Conservation (phyloP, 1,284 basidiomycete species). For the Cutaneotrichosporon dermatis region DNA sequence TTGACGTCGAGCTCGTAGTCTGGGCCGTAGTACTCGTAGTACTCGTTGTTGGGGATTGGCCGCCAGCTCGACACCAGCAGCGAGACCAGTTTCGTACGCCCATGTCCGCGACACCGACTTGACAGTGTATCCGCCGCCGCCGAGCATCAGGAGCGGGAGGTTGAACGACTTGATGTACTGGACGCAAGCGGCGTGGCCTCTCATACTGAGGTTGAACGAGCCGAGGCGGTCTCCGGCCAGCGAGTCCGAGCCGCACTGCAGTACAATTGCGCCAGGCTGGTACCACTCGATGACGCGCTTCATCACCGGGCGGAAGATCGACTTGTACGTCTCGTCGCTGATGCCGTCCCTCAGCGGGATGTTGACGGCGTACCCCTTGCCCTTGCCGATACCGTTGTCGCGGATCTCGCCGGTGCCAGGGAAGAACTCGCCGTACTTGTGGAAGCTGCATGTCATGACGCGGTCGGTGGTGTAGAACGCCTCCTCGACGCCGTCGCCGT, state of each 20-base stretch:
- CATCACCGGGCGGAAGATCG: constrained; percentile 94
- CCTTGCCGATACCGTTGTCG: constrained; percentile 90
- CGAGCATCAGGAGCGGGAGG: constrained; percentile 84
- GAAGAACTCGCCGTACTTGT: constrained; percentile 99
- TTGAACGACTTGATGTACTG: constrained; percentile 96
- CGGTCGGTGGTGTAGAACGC: constrained; percentile 99
- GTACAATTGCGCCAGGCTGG: constrained; percentile 89
- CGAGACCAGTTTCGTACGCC: constrained; percentile 98
- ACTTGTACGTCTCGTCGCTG: constrained; percentile 91
- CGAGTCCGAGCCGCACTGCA: constrained; percentile 99
- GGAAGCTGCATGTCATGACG: constrained; percentile 97
- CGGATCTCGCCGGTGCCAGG: constrained; percentile 97
- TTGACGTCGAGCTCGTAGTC: constrained; percentile 97
- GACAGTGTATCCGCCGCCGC: constrained; percentile 98
- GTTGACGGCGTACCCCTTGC: constrained; percentile 90
- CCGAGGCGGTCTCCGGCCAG: constrained; percentile 96
- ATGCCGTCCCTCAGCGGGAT: constrained; percentile 95
- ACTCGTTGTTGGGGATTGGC: constrained; percentile 96
- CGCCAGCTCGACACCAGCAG: constrained; percentile 85
- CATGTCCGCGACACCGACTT: constrained; percentile 94
- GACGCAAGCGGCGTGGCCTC: constrained; percentile 95
- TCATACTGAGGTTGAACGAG: constrained; percentile 94
- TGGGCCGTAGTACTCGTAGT: constrained; percentile 99
- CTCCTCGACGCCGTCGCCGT: constrained; percentile 98
- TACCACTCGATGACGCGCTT: constrained; percentile 92